Conservation (phyloP, 257 asterid genomes). For the Nemophila menziesii region DNA sequence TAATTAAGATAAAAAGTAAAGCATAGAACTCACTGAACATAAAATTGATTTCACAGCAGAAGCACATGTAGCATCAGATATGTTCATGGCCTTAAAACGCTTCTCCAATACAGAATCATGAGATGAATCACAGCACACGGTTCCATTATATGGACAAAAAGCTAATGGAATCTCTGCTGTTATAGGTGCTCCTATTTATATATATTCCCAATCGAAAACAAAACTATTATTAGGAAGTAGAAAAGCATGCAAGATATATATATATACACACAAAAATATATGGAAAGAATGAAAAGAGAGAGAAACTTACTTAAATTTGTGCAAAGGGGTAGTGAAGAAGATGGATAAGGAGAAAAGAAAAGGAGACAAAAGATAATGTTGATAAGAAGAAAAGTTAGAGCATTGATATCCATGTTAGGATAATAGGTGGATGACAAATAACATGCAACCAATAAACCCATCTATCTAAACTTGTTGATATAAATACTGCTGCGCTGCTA, state of each 20-base stretch:
- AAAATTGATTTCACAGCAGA: conserved; percentile 66
- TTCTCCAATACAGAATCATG: conserved; percentile 46
- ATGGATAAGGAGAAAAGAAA: conserved; percentile 32
- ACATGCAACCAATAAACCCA: conserved; percentile 4
- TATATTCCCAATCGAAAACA: conserved; percentile 8
- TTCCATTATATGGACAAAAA: conserved; percentile 74
- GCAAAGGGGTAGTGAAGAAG: conserved; percentile 61
- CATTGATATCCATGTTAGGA: conserved; percentile 23
- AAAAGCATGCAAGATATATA: neutral
- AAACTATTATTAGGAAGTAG: conserved; percentile 7
- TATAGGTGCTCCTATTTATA: conserved; percentile 62
- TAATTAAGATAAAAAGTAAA: neutral
- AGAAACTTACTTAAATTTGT: conserved; percentile 57
- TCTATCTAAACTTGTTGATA: neutral
- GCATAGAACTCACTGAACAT: conserved; percentile 61
- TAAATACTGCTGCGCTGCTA: conserved; percentile 2
- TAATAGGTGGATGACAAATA: conserved; percentile 7
- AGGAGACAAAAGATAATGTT: conserved; percentile 29
- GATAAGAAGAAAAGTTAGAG: no score
- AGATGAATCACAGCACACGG: conserved; percentile 49
- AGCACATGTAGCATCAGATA: conserved; percentile 61
- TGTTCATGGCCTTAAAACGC: conserved; percentile 52
- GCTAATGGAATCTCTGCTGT: conserved; percentile 30
- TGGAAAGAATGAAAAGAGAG: neutral
- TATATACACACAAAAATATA: neutral